Conservation (phyloP, 2,329 filamentous ascomycete genomes). For the Mollisia scopiformis region DNA sequence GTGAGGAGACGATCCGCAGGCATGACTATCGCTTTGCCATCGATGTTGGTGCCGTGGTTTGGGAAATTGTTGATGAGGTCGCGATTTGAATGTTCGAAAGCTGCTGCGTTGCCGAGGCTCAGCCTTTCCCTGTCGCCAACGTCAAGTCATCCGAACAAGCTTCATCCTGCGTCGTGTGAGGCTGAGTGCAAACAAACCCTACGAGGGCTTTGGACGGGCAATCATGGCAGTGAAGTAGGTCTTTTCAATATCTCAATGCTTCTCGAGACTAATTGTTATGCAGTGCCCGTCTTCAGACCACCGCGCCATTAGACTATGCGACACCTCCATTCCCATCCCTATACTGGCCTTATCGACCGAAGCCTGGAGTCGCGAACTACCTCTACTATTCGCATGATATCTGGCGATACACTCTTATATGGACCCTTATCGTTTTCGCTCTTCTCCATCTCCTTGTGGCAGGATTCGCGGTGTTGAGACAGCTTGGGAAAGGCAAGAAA, state of each 20-base stretch:
- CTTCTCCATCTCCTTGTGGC: slow-evolving; percentile 62
- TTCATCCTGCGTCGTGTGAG: slow-evolving; percentile 2
- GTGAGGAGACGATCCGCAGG: slow-evolving; percentile 37
- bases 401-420: slow-evolving; percentile 70
- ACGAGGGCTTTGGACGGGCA: not conserved
- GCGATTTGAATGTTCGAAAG: slow-evolving; percentile 8
- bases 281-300: slow-evolving; percentile 30
- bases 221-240: slow-evolving; percentile 27
- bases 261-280: slow-evolving; percentile 2
- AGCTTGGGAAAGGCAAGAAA: slow-evolving; percentile 43
- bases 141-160: not conserved
- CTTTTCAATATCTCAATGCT: not conserved
- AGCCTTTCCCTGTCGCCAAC: slow-evolving; percentile 14
- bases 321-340: slow-evolving; percentile 68
- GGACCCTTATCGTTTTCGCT: slow-evolving; percentile 68
- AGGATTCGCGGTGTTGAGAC: slow-evolving; percentile 61
- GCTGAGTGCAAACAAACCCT: slow-evolving; percentile 8
- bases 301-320: slow-evolving; percentile 52
- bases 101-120: slow-evolving; percentile 14
- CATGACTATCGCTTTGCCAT: slow-evolving; percentile 28
- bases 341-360: slow-evolving; percentile 59
- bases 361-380: slow-evolving; percentile 45
- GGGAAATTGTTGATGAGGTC: slow-evolving; percentile 6
- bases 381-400: slow-evolving; percentile 68
- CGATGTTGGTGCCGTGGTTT: slow-evolving; percentile 2